Percentiles rank a stretch among this genome's conserved stretches.
Conservation (phyloP, 106 monocot species). For the Dioscorea alata region DNA sequence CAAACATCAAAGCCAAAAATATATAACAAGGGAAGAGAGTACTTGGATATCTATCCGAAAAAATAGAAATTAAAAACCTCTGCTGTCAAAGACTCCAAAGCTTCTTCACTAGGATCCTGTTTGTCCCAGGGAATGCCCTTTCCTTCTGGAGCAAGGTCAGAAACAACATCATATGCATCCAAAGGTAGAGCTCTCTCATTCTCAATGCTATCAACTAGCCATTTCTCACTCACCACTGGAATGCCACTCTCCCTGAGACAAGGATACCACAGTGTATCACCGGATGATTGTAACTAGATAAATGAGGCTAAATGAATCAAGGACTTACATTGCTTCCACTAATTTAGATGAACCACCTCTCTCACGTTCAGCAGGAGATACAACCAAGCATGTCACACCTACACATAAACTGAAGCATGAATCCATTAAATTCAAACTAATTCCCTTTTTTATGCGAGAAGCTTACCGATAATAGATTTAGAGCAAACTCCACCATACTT, state of each 20-base stretch:
- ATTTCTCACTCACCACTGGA: slow-evolving; percentile 72
- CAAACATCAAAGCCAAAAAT: neutral
- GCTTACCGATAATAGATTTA: slow-evolving; percentile 31
- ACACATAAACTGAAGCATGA: neutral
- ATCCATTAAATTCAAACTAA: neutral
- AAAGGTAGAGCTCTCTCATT: slow-evolving; percentile 42
- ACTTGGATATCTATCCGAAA: neutral
- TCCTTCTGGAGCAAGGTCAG: slow-evolving; percentile 52
- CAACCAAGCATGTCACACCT: slow-evolving; percentile 64
- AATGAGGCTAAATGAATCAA: neutral
- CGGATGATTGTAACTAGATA: neutral
- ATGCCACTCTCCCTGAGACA: slow-evolving; percentile 43
- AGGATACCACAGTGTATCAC: neutral
- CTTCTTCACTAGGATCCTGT: slow-evolving; percentile 45
- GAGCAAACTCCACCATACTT: slow-evolving; percentile 69
- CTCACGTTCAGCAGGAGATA: slow-evolving; percentile 57
- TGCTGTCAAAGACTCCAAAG: slow-evolving; percentile 40
- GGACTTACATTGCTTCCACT: slow-evolving; percentile 55
- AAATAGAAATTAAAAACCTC: slow-evolving; percentile 24
- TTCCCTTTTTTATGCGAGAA: neutral
- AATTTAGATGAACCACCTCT: slow-evolving; percentile 59
- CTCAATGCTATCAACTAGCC: slow-evolving; percentile 65
- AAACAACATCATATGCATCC: slow-evolving; percentile 53
- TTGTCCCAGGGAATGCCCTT: slow-evolving; percentile 54
- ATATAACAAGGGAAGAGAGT: neutral